phyloP scores from a whole-genome alignment of 2,329 filamentous ascomycete genomes.

The Metarhizium anisopliae region DNA sequence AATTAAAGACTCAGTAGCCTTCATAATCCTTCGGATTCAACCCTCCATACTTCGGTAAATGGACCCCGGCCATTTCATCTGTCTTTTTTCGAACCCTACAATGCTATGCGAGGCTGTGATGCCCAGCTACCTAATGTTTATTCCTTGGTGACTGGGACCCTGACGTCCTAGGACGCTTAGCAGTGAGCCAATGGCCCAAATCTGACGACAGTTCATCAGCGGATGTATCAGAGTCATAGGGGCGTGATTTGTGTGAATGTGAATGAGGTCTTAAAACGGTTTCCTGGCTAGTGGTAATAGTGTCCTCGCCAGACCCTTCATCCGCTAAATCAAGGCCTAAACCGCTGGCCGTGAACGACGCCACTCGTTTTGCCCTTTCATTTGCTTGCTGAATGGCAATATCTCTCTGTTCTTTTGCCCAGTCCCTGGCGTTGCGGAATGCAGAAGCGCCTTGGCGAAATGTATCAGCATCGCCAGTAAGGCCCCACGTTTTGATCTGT shows the following conservation, averaged over 20 bases:
- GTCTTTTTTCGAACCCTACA: no score
- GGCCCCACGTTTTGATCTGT: neutral
- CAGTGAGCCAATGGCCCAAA: neutral
- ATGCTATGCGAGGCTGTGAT: neutral
- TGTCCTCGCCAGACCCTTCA: neutral
- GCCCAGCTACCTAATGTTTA: neutral
- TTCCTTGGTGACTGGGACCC: neutral
- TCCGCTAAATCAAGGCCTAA: neutral
- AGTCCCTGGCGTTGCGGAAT: constrained; percentile 2
- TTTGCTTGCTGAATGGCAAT: neutral
- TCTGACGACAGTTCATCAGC: neutral
- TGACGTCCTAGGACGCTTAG: neutral
- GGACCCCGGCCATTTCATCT: no score
- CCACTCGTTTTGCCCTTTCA: neutral
- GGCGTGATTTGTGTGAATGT: neutral
- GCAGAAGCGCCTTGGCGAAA: constrained; percentile 2
- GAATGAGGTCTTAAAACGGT: neutral
- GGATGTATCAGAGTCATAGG: neutral
- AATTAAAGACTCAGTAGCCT: no score
- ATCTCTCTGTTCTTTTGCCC: constrained; percentile 1
- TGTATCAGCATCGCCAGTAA: neutral
- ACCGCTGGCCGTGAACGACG: neutral
- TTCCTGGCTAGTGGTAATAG: neutral
- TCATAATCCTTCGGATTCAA: no score
- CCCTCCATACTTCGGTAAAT: no score